Percentiles rank a stretch among this genome's conserved stretches.
phyloP scores from a whole-genome alignment of 1,139 yeast genomes.

The Taphrina pruni region DNA sequence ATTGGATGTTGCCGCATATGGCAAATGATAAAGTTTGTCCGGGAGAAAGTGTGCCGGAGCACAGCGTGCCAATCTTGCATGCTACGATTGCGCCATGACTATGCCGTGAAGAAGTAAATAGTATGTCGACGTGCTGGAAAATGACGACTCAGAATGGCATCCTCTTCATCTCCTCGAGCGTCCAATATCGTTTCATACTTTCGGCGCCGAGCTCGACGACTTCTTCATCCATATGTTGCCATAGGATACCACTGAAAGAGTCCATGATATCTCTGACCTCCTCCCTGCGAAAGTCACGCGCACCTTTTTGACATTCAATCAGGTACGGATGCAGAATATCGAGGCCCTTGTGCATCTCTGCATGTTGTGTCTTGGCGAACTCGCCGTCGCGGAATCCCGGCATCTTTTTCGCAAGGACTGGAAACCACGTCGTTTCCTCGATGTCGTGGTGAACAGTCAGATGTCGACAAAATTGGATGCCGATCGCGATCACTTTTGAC shows the following conservation, averaged over 20 bases:
- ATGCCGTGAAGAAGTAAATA: no score
- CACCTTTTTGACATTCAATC: conserved; percentile 1
- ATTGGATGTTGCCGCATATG: no score
- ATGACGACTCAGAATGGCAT: conserved; percentile 4
- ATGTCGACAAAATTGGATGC: conserved; percentile 12
- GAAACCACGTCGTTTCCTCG: conserved; percentile 27
- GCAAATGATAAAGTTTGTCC: no score
- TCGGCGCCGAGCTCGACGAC: conserved; percentile 10
- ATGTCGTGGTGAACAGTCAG: conserved; percentile 23
- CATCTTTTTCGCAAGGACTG: conserved; percentile 30
- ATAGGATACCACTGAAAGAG: conserved; percentile 12
- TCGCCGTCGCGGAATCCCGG: conserved; percentile 21
- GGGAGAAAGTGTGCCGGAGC: no score
- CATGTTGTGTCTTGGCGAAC: conserved; percentile 12
- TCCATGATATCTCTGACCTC: conserved; percentile 8
- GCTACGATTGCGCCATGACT: no score
- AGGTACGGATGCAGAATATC: conserved; percentile 18
- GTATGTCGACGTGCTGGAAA: no score
- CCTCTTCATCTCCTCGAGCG: conserved; percentile 33
- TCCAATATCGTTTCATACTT: conserved; percentile 35
- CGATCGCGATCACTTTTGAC: conserved; percentile 1
- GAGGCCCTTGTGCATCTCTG: conserved; percentile 27
- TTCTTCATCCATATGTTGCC: conserved; percentile 32
- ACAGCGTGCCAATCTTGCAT: no score
- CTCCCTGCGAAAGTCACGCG: conserved; percentile 2